Base-by-base conservation (phyloP, 208 protist species). In the Novymonas esmeraldas region DNA sequence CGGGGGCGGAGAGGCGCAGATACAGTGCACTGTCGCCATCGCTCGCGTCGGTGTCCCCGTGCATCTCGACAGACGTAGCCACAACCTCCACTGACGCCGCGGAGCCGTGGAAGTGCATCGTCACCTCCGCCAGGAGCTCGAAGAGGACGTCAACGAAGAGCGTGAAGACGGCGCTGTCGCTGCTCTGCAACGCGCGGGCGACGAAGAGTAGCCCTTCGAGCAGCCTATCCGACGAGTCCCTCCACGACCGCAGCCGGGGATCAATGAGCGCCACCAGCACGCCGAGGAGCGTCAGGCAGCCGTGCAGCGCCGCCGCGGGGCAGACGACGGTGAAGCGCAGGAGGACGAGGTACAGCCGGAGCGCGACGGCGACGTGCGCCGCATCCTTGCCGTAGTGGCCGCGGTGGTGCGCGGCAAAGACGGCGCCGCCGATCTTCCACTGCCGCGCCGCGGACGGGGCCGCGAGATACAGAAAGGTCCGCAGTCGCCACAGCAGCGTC, bases 341-440 rank as follows among this genome's bases (percentile, higher is more conserved):
- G 22, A 90, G 76, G 18, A 72, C 82, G 6, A 81, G 33, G 63
- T 92, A 94, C 5, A 94, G 54, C 1, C 81, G 81, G 34, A 88
- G 70, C 9, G 81, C 80, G 26, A 84, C 64, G 18, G 56, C 58
- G 1, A 73, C 64, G 61, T 89, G 81, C 11, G 62, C 78, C 33
- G 78, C 52, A 51, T 82, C 79, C 20, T 64, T 69, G 49, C 56
- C 51, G 63, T 69, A 64, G 56, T 41, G 33, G 68, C 77, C 6
- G 24, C 63, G 20, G 59, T 78, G 42, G 54, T 78, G 52, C 36
- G 72, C 46, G 31, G 38, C 18, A 22, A 70, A 82, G 6, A 71
- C 50, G 11, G 29, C 42, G 7, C 64, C 6, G 20, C 62, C 71
- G 0, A 68, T 24, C 2, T 3, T 10, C 73, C 66, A 69, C 60